Base-by-base conservation (phyloP, 208 protist species). In the Leishmania lainsoni region DNA sequence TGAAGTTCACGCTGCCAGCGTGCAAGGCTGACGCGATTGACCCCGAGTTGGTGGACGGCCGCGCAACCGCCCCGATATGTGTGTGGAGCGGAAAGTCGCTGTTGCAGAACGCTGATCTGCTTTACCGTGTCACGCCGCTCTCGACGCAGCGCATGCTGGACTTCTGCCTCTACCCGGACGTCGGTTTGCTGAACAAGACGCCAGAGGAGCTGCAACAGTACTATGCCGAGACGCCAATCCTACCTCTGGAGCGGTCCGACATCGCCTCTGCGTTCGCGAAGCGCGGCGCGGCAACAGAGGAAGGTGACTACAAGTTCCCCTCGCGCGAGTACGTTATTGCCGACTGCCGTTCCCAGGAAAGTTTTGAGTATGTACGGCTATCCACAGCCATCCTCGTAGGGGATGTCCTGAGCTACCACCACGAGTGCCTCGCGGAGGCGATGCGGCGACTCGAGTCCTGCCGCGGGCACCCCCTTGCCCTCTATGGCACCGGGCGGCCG, bases 281-380 rank as follows among this genome's bases (percentile, higher is more conserved):
- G 39, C 59, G 78, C 52, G 26, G 3, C 69, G 54, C 32, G 22
- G 59, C 16, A 39, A 49, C 49, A 73, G 51, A 42, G 6, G 3
- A 22, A 5, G 61, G 29, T 20, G 63, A 39, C 12, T 74, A 83
- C 12, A 76, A 32, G 70, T 35, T 70, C 29, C 80, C 86, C 48
- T 5, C 85, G 39, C 77, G 94, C 6, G 87, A 92, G 80, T 98
- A 96, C 83, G 83, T 97, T 74, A 83, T 98, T 6, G 80, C 96
- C n/a, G 95, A 98, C 84, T 98, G 94, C 85, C 90, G 96, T 56
- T 90, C 94, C 0, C 52, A 80, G 17, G 86, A 89, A 35, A 97
- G 92, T 85, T 98, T 90, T 80, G 83, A 96, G 39, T 97, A 92
- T 79, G 92, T 93, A 20, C 84, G 89, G n/a, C 88, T 98, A 42